Evolutionary conservation across 306 rosid genomes (phyloP), one percentile per base, ranked within the genome.

Genomic region (Prunus salicina): DNA sequence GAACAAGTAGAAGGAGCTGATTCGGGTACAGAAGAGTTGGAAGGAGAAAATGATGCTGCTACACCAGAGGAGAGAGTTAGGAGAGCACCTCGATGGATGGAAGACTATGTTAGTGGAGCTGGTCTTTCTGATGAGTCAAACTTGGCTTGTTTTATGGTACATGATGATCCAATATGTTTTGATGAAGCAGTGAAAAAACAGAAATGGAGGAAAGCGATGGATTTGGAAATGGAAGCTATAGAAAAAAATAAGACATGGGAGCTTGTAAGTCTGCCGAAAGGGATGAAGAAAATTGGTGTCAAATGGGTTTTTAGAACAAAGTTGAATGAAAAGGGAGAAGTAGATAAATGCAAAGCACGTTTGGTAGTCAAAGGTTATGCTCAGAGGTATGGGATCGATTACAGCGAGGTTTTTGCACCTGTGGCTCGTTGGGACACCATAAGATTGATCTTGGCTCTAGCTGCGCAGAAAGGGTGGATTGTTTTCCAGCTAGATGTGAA

Each of bases 301-400:
- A 41, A 67, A 24, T 67, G 72, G 68, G 46, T 64, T 19, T 64
- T 64, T 64, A 67, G 20, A 45, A 64, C 68, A 0, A 67, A 45
- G 30, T 14, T 32, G 34, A 32, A 32, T 32, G 34, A 32, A 32
- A 32, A 32, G 6, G 34, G 34, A 32, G 34, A 32, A 8, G 55
- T 67, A 0, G 53, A 67, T 22, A 67, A 43, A 12, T 45, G 49
- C 55, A 67, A 67, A 20, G 72, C 72, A 43, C 34, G 72, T 1
- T 22, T 67, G 32, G 28, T 67, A 27, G 55, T 5, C 0, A 46
- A 41, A 4, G 30, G 32, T 13, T 64, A 64, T 64, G 46, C 46
- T 12, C 19, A 14, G 1, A 50, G 53, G 18, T 50, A 50, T 50
- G 55, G 55, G 18, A 14, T 50, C 18, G 18, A 50, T 14, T 14